Conservation (phyloP, 768 basidiomycete genomes). For the Termitomyces sp. region DNA sequence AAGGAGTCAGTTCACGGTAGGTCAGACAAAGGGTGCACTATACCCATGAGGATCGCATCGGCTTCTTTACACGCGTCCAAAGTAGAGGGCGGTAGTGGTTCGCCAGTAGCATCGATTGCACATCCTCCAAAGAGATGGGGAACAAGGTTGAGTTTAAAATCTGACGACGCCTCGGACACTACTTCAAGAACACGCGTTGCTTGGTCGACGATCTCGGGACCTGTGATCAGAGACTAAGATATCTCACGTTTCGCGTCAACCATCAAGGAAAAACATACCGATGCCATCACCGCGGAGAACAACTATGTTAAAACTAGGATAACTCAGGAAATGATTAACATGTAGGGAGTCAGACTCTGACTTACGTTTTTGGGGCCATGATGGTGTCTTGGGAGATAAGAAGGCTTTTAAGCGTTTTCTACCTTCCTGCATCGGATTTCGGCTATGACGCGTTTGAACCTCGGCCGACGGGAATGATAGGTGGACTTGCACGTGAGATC, state of each 20-base stretch:
- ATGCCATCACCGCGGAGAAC: constrained; percentile 97
- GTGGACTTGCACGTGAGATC: constrained; percentile 10
- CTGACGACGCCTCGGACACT: constrained; percentile 54
- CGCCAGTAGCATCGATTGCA: constrained; percentile 86
- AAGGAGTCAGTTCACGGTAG: neutral
- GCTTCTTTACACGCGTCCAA: constrained; percentile 87
- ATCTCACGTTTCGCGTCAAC: constrained; percentile 6
- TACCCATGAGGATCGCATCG: constrained; percentile 95
- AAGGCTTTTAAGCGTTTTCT: constrained; percentile 11
- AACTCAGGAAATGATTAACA: neutral
- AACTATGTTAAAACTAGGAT: constrained; percentile 74
- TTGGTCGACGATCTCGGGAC: constrained; percentile 86
- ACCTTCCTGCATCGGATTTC: constrained; percentile 5
- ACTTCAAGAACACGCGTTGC: constrained; percentile 79
- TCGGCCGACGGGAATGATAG: constrained; percentile 8
- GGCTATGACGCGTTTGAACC: constrained; percentile 6
- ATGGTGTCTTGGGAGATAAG: neutral
- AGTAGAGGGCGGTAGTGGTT: constrained; percentile 80
- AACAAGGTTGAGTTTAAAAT: constrained; percentile 71
- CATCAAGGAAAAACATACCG: constrained; percentile 39
- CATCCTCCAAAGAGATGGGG: constrained; percentile 84
- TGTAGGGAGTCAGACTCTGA: neutral
- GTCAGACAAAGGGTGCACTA: constrained; percentile 10
- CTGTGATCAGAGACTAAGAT: constrained; percentile 26
- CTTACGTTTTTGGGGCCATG: constrained; percentile 44